A percentile compares a stretch with the other conserved stretches of the same genome.
Evolutionary conservation across 805 yeast genomes (phyloP).

Genomic region (Sungouiozyma intestinalis): DNA sequence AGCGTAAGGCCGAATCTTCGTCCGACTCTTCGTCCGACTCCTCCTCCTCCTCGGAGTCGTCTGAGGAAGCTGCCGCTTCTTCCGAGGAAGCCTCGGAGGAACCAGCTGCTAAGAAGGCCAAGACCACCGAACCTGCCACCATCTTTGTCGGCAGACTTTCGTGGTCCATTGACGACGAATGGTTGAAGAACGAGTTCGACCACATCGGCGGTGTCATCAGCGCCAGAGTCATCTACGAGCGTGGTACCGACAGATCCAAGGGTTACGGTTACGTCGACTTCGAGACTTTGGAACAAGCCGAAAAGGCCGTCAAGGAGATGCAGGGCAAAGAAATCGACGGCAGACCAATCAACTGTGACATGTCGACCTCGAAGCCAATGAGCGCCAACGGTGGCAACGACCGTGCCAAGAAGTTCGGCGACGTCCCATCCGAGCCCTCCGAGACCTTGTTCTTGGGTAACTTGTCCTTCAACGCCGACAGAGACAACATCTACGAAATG

Average conservation of each 20-base stretch:
- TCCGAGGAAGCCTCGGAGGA: too few species aligned
- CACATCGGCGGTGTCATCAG: constrained; percentile 66
- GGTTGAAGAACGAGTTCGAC: constrained; percentile 84
- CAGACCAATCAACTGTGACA: constrained; percentile 87
- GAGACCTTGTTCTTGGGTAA: constrained; percentile 96
- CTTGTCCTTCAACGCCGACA: constrained; percentile 81
- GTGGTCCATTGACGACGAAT: constrained; percentile 92
- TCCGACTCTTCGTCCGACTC: constrained; percentile 9
- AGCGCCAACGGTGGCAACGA: constrained; percentile 45
- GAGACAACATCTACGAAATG: constrained; percentile 62
- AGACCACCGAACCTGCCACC: constrained; percentile 64
- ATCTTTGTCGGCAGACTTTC: constrained; percentile 94
- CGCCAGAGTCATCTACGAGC: constrained; percentile 92
- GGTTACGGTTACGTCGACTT: constrained; percentile 98
- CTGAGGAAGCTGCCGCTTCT: constrained; percentile 27
- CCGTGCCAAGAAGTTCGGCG: constrained; percentile 87
- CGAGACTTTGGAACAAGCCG: constrained; percentile 64
- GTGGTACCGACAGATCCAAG: constrained; percentile 84
- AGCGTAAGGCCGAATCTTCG: constrained; percentile 7
- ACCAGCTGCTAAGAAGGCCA: constrained; percentile 41
- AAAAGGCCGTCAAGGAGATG: constrained; percentile 71
- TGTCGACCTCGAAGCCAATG: constrained; percentile 76
- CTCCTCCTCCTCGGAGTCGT: constrained; percentile 7
- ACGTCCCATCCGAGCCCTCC: constrained; percentile 81
- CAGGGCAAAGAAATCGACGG: constrained; percentile 96